These are phyloP conservation scores for Eimeria tenella DNA, from an alignment of 169 alveolate genomes.

Conservation along the genomic window DNA sequence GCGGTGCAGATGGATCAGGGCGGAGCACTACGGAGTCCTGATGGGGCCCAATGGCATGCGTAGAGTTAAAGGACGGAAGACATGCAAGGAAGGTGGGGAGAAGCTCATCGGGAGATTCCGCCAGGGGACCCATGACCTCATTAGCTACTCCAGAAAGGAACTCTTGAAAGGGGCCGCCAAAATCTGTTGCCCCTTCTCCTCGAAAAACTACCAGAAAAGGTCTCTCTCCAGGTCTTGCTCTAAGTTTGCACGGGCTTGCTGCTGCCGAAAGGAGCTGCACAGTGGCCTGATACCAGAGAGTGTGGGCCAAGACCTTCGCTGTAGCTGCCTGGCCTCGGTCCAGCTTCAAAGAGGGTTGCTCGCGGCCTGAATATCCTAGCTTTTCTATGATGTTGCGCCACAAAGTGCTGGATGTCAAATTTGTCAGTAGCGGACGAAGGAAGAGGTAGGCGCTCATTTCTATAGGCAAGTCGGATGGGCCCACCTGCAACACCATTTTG, in stretches of 20 bases:
- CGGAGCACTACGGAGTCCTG: slow-evolving; percentile 92
- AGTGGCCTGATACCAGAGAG: slow-evolving; percentile 88
- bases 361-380: slow-evolving; percentile 79
- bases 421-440: slow-evolving; percentile 79
- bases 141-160: slow-evolving; percentile 90
- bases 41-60: slow-evolving; percentile 91
- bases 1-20: slow-evolving; percentile 54
- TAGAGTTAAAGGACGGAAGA: slow-evolving; percentile 90
- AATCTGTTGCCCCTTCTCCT: slow-evolving; percentile 95
- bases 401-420: slow-evolving; percentile 75
- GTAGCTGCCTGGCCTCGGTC: slow-evolving; percentile 90
- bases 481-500: slow-evolving; percentile 84
- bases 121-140: slow-evolving; percentile 91
- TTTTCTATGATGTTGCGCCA: slow-evolving; percentile 83
- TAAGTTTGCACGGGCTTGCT: slow-evolving; percentile 82
- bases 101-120: slow-evolving; percentile 76
- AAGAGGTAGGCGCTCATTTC: slow-evolving; percentile 81
- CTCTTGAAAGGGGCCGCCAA: slow-evolving; percentile 96
- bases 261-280: slow-evolving; percentile 82
- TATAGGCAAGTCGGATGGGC: slow-evolving; percentile 85
- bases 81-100: slow-evolving; percentile 83
- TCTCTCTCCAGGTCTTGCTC: slow-evolving; percentile 87
- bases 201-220: slow-evolving; percentile 94
- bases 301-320: slow-evolving; percentile 83
- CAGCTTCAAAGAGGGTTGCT: slow-evolving; percentile 82